These are phyloP conservation scores for Lenzites betulinus DNA, from an alignment of 768 basidiomycete genomes.

Conservation along the genomic window DNA sequence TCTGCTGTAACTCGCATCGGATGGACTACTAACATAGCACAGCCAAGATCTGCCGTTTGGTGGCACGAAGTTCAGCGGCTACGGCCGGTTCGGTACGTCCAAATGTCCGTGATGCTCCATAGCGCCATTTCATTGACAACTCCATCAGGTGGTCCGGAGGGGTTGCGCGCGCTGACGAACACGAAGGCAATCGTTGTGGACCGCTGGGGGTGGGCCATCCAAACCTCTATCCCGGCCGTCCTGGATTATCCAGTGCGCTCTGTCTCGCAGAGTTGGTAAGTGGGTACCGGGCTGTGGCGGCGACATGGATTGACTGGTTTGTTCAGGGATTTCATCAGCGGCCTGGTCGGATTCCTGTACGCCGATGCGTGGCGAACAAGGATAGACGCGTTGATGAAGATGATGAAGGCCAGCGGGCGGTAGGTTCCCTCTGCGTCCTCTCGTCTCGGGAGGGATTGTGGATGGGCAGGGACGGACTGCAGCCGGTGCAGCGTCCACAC, in stretches of 20 bases:
- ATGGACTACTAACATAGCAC: slow-evolving; percentile 27
- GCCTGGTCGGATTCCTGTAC: slow-evolving; percentile 50
- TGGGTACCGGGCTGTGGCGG: slow-evolving; percentile 15
- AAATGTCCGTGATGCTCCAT: slow-evolving; percentile 13
- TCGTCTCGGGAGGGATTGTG: neutral
- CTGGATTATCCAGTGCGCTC: slow-evolving; percentile 87
- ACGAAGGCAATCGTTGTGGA: slow-evolving; percentile 87
- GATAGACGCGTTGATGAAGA: slow-evolving; percentile 41
- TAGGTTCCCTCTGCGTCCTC: slow-evolving; percentile 12
- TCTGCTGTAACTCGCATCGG: neutral
- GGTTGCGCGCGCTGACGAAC: slow-evolving; percentile 84
- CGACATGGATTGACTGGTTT: neutral
- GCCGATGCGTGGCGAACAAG: slow-evolving; percentile 49
- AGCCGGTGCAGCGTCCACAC: slow-evolving; percentile 1
- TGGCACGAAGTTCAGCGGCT: slow-evolving; percentile 87
- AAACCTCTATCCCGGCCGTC: slow-evolving; percentile 83
- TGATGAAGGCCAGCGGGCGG: slow-evolving; percentile 42
- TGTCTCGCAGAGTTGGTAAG: slow-evolving; percentile 72
- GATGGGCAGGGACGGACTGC: neutral
- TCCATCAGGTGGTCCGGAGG: slow-evolving; percentile 82
- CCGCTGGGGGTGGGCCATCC: slow-evolving; percentile 78
- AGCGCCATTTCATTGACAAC: slow-evolving; percentile 1
- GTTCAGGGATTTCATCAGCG: slow-evolving; percentile 52
- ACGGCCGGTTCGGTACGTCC: slow-evolving; percentile 83
- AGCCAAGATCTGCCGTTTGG: slow-evolving; percentile 96